A percentile compares a stretch with the other conserved stretches of the same genome.
Evolutionary conservation across 257 asterid genomes (phyloP).

Genomic region (Nemophila menziesii): DNA sequence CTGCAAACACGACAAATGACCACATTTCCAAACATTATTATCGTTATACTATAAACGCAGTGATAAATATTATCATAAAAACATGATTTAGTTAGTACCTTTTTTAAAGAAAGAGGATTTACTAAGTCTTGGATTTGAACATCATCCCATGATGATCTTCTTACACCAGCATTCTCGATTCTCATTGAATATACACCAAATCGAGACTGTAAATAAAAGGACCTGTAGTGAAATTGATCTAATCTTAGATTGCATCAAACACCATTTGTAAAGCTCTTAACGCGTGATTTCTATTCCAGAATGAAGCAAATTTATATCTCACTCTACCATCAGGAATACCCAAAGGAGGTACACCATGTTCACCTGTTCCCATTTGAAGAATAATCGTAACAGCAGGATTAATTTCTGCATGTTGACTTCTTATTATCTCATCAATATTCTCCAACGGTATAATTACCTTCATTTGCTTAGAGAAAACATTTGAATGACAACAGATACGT

Average conservation of each 20-base stretch:
- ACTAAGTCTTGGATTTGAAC: constrained; percentile 55
- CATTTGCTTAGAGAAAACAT: constrained; percentile 85
- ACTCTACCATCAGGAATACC: constrained; percentile 88
- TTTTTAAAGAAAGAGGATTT: constrained; percentile 56
- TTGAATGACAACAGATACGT: constrained; percentile 91
- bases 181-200: constrained; percentile 58
- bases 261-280: too few relatives aligned
- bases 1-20: too few relatives aligned
- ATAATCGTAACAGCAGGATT: constrained; percentile 77
- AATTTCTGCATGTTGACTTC: constrained; percentile 82
- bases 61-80: too few relatives aligned
- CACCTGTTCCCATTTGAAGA: constrained; percentile 80
- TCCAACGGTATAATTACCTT: constrained; percentile 82
- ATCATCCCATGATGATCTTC: constrained; percentile 69
- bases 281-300: too few relatives aligned
- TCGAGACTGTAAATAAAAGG: constrained; percentile 48
- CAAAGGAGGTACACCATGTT: constrained; percentile 79
- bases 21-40: too few relatives aligned
- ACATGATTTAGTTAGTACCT: too few relatives aligned
- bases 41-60: too few relatives aligned
- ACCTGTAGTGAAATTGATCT: too few relatives aligned
- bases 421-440: constrained; percentile 84
- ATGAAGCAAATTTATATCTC: too few relatives aligned
- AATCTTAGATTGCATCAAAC: too few relatives aligned
- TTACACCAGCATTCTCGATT: constrained; percentile 61